Evolutionary conservation across 768 basidiomycete species (phyloP).

Genomic region (Collybiopsis luxurians): DNA sequence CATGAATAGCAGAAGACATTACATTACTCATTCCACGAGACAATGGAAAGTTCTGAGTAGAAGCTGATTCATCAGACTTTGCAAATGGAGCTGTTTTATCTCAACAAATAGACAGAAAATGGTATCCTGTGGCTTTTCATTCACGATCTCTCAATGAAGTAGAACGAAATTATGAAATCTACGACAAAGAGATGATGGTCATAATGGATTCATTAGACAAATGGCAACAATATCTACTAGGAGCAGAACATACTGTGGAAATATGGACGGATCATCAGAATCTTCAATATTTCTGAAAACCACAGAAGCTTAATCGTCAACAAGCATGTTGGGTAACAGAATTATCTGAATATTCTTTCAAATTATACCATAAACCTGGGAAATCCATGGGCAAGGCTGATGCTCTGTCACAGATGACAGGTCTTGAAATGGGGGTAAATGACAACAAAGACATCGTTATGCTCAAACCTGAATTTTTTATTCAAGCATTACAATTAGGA

Average conservation of each 20-base stretch:
- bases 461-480: neutral
- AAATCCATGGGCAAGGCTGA: too few species aligned
- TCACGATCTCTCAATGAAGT: neutral
- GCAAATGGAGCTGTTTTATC: too few species aligned
- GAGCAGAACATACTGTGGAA: too few species aligned
- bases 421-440: neutral
- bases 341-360: neutral
- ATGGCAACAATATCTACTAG: too few species aligned
- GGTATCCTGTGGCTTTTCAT: neutral
- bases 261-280: too few species aligned
- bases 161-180: too few species aligned
- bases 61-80: neutral
- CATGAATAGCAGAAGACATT: slow-evolving; percentile 19
- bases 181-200: neutral
- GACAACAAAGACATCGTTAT: neutral
- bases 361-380: too few species aligned
- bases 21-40: too few species aligned
- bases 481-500: too few species aligned
- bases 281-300: too few species aligned
- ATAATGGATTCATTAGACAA: neutral
- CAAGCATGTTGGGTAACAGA: neutral
- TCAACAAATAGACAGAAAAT: neutral
- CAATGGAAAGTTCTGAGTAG: neutral
- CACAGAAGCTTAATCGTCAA: neutral
- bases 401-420: neutral